A percentile compares a stretch with the other conserved stretches of the same genome.
Conservation (phyloP, 2,329 filamentous ascomycete genomes). For the Fusarium neocosmosporiellum region DNA sequence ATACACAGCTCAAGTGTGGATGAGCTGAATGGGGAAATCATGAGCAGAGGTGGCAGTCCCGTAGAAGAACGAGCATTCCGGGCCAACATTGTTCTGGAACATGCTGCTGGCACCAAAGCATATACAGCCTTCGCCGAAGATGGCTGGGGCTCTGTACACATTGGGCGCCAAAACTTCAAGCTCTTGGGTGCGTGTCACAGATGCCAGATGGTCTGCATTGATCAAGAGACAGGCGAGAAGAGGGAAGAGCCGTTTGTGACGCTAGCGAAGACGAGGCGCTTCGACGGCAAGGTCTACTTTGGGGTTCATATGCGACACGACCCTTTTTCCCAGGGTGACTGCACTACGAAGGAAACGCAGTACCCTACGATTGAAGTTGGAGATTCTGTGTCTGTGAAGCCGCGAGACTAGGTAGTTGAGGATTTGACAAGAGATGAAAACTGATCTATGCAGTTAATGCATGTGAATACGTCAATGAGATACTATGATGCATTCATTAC, state of each 20-base stretch:
- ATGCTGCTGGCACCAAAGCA: constrained; percentile 53
- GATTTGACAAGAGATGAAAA: not conserved
- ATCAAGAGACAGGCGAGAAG: constrained; percentile 83
- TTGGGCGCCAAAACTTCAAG: constrained; percentile 73
- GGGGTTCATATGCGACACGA: constrained; percentile 79
- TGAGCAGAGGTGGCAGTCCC: constrained; percentile 67
- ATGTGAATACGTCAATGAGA: not conserved
- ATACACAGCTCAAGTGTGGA: constrained; percentile 85
- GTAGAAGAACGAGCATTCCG: constrained; percentile 83
- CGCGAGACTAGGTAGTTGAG: not conserved
- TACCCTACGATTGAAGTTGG: constrained; percentile 61
- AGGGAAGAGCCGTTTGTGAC: constrained; percentile 90
- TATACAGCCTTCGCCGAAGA: constrained; percentile 81
- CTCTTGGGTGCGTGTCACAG: constrained; percentile 86
- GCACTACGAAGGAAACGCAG: constrained; percentile 33
- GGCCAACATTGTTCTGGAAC: constrained; percentile 81
- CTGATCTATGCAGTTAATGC: not conserved
- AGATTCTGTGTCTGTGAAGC: constrained; percentile 52
- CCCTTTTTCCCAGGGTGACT: not conserved
- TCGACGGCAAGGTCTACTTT: constrained; percentile 89
- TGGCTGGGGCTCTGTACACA: constrained; percentile 74
- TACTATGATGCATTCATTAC: not conserved
- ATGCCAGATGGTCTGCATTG: constrained; percentile 96
- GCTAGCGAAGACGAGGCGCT: constrained; percentile 84
- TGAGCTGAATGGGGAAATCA: constrained; percentile 79